Conservation (phyloP, 192 early-diverging fungal species). For the Umbelopsis ramanniana region DNA sequence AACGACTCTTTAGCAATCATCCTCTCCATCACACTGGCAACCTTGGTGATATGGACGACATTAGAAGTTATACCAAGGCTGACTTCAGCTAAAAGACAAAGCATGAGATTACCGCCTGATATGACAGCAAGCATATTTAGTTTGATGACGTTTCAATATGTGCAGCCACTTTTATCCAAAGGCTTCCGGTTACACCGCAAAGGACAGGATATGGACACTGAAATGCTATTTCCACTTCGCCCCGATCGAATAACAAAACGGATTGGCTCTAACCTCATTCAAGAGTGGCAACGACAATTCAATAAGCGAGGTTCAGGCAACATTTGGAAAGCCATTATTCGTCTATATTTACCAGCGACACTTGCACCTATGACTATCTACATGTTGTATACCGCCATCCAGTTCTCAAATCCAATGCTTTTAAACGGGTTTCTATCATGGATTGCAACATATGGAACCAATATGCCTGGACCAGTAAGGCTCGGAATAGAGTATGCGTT, state of each 20-base stretch:
- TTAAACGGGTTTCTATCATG: slow-evolving; percentile 37
- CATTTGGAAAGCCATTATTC: slow-evolving; percentile 25
- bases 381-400: slow-evolving; percentile 27
- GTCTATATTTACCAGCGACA: slow-evolving; percentile 31
- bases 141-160: slow-evolving; percentile 31
- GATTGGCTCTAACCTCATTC: slow-evolving; percentile 24
- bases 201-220: slow-evolving; percentile 29
- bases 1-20: slow-evolving; percentile 31
- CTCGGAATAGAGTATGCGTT: slow-evolving; percentile 41
- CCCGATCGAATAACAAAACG: slow-evolving; percentile 28
- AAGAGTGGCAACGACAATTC: slow-evolving; percentile 23
- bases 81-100: slow-evolving; percentile 22
- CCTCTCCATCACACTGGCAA: slow-evolving; percentile 27
- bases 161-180: slow-evolving; percentile 38
- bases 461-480: slow-evolving; percentile 26
- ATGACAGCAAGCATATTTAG: slow-evolving; percentile 43
- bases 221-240: background rate
- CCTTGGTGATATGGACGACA: slow-evolving; percentile 24
- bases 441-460: slow-evolving; percentile 31
- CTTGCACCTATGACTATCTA: slow-evolving; percentile 24
- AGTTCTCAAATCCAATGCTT: slow-evolving; percentile 32
- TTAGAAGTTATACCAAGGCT: slow-evolving; percentile 40
- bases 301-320: slow-evolving; percentile 26
- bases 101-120: slow-evolving; percentile 25
- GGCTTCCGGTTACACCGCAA: slow-evolving; percentile 34